phyloP scores from a whole-genome alignment of 2,329 filamentous ascomycete genomes.

The Ploettnerulaceae sp. region DNA sequence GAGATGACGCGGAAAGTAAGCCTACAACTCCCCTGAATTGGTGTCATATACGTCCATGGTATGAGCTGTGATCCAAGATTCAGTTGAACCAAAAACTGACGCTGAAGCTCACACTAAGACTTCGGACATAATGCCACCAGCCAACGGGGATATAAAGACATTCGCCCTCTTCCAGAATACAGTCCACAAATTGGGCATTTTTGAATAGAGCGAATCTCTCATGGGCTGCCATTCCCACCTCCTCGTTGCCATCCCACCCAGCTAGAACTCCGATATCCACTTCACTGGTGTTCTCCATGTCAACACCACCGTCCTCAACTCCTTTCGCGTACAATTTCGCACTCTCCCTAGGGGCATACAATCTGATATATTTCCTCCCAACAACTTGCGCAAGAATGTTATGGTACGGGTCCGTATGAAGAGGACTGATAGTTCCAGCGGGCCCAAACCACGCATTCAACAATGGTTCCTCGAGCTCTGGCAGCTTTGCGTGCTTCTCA shows the following conservation, averaged over 20 bases:
- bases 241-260: conserved; percentile 46
- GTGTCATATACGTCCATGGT: neutral
- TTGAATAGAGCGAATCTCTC: conserved; percentile 24
- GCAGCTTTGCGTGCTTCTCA: conserved; percentile 36
- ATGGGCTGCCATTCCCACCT: conserved; percentile 15
- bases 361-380: conserved; percentile 83
- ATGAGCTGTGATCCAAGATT: neutral
- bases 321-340: conserved; percentile 55
- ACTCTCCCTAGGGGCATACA: conserved; percentile 69
- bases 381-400: conserved; percentile 89
- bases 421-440: conserved; percentile 77
- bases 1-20: neutral
- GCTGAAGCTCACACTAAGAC: conserved; percentile 81
- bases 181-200: conserved; percentile 52
- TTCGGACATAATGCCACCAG: conserved; percentile 97
- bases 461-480: conserved; percentile 53
- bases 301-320: conserved; percentile 61
- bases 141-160: conserved; percentile 85
- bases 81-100: conserved; percentile 94
- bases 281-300: conserved; percentile 87
- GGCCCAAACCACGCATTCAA: conserved; percentile 95
- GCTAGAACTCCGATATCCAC: conserved; percentile 71
- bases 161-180: conserved; percentile 75
- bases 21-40: neutral
- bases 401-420: conserved; percentile 92